Conservation (phyloP, 2,329 filamentous ascomycete species). For the Alternaria novae-zelandiae region DNA sequence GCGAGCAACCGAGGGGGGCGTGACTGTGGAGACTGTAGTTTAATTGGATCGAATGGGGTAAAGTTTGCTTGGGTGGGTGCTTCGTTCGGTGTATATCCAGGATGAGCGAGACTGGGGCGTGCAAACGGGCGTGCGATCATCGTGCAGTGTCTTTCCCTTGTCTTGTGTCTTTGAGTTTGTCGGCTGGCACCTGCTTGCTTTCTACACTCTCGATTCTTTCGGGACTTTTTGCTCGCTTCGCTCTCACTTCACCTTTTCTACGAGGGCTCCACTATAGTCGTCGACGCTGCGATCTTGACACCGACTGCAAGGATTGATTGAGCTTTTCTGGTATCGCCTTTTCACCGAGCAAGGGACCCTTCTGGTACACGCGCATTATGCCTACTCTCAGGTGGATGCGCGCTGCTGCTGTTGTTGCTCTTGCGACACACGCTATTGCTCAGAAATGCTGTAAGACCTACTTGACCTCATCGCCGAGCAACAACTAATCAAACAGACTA, state of each 20-base stretch:
- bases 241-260: slow-evolving; percentile 16
- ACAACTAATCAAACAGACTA: slow-evolving; percentile 38
- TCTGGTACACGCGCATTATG: slow-evolving; percentile 17
- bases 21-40: not conserved
- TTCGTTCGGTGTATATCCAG: slow-evolving; percentile 2
- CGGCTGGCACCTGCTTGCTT: not conserved
- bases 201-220: not conserved
- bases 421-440: slow-evolving; percentile 25
- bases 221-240: not conserved
- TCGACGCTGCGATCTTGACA: slow-evolving; percentile 3
- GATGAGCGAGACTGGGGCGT: slow-evolving; percentile 2
- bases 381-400: slow-evolving; percentile 27
- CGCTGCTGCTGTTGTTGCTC: slow-evolving; percentile 20
- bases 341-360: slow-evolving; percentile 8
- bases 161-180: not conserved
- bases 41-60: slow-evolving; percentile 7
- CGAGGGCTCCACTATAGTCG: slow-evolving; percentile 4
- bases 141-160: slow-evolving; percentile 6
- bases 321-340: not conserved
- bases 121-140: slow-evolving; percentile 16
- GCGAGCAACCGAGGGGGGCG: not conserved
- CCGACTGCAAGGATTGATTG: slow-evolving; percentile 7
- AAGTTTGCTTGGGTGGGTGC: slow-evolving; percentile 4
- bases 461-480: not conserved
- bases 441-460: slow-evolving; percentile 40